phyloP scores from a whole-genome alignment of 129 eudicot genomes.

The Lactuca saligna region DNA sequence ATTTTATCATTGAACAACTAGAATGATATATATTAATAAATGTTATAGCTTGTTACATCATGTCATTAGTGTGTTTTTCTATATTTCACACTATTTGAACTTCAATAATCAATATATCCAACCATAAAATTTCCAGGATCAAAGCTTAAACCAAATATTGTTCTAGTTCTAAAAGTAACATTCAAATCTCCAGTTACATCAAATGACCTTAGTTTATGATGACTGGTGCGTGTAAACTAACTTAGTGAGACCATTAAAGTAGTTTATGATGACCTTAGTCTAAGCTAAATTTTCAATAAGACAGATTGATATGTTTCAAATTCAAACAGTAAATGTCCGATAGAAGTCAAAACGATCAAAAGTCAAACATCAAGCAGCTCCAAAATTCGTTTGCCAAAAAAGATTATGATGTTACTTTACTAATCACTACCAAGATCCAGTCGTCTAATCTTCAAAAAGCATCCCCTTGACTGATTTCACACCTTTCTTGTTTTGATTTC shows the following conservation, averaged over 20 bases:
- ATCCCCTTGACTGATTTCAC: slow-evolving; percentile 28
- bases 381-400: slow-evolving; percentile 20
- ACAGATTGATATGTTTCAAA: not conserved
- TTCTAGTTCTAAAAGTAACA: not conserved
- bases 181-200: not conserved
- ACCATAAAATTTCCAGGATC: not conserved
- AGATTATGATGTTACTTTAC: slow-evolving; percentile 4
- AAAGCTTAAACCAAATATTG: not conserved
- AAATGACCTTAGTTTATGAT: too few relatives aligned
- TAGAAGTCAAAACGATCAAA: not conserved
- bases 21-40: too few relatives aligned
- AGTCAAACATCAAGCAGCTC: not conserved
- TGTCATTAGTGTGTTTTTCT: too few relatives aligned
- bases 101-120: too few relatives aligned
- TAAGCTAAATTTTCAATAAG: too few relatives aligned
- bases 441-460: slow-evolving; percentile 23
- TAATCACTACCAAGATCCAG: not conserved
- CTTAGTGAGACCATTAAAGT: too few relatives aligned
- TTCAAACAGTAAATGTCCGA: not conserved
- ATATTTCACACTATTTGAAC: too few relatives aligned
- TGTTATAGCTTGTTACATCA: too few relatives aligned
- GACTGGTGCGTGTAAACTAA: too few relatives aligned
- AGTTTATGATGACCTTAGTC: too few relatives aligned
- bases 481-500: slow-evolving; percentile 37
- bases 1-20: too few relatives aligned